Base-by-base conservation (phyloP, 331 rosid genomes). In the Rosa hybrid region DNA sequence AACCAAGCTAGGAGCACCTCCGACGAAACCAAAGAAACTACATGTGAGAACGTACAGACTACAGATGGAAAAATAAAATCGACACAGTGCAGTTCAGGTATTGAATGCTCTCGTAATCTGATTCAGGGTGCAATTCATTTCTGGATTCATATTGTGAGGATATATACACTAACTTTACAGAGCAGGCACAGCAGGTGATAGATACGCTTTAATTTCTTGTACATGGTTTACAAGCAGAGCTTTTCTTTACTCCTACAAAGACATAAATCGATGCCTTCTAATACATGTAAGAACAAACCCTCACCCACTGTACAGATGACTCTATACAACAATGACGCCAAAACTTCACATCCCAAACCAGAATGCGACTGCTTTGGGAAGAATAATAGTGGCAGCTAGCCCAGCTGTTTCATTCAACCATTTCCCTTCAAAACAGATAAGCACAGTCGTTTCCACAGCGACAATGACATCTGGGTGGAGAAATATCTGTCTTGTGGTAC, bases 301-400 rank as follows among this genome's bases (percentile, higher is more conserved):
- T 83, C 97, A 78, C 89, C 80, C 92, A 89, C 94, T 91, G 87
- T 94, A 94, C 97, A 94, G 76, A 87, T 84, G 54, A 82, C 84
- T 81, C 89, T 86, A 83, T 91, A 90, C 97, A 90, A 85, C 89
- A 85, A 76, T 51, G 91, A 64, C 44, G 71, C 76, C 91, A 91
- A 91, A 83, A 88, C 87, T 75, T 76, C 84, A 79, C 84, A 38
- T 78, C 78, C 74, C 83, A 75, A 71, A 81, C 80, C 84, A 75
- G 77, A 82, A 72, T 57, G 80, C 54, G 68, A 70, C 83, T 54
- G 80, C 76, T 81, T 79, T 83, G 74, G 39, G 25, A 73, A 75
- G 74, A 49, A 82, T 65, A 34, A 17, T 56, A 78, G 73, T 10
- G 83, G 85, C 85, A 77, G 75, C 84, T 82, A 48, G 64, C 76